These are phyloP conservation scores for Colletotrichum sp. DNA, from an alignment of 2,329 filamentous ascomycete genomes.

Conservation along the genomic window DNA sequence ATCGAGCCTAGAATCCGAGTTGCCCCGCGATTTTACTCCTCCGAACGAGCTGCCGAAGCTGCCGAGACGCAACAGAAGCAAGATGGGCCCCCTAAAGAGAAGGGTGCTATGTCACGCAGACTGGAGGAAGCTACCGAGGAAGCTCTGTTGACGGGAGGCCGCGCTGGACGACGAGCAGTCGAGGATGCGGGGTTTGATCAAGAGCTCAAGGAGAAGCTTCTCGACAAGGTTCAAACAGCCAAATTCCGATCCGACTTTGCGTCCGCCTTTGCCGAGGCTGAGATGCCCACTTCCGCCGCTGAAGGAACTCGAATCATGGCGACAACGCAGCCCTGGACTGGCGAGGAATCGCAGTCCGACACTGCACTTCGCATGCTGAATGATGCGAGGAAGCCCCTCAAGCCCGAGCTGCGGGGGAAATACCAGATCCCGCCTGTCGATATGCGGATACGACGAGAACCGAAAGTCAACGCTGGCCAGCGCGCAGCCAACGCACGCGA, in stretches of 20 bases:
- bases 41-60: slow-evolving; percentile 4
- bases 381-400: slow-evolving; percentile 76
- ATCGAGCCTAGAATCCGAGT: not conserved
- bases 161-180: slow-evolving; percentile 62
- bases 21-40: not conserved
- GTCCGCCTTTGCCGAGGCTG: slow-evolving; percentile 52
- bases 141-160: slow-evolving; percentile 62
- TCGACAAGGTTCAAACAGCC: slow-evolving; percentile 61
- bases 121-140: slow-evolving; percentile 69
- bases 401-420: slow-evolving; percentile 50
- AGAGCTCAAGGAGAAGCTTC: slow-evolving; percentile 63
- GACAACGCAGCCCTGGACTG: slow-evolving; percentile 75
- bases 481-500: slow-evolving; percentile 62
- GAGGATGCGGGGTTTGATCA: slow-evolving; percentile 69
- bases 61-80: not conserved
- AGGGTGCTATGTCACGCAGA: slow-evolving; percentile 59
- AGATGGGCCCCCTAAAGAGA: not conserved
- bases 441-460: slow-evolving; percentile 49
- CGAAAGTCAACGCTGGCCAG: slow-evolving; percentile 46
- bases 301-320: slow-evolving; percentile 73
- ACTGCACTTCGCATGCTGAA: slow-evolving; percentile 83
- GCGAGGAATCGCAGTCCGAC: slow-evolving; percentile 76
- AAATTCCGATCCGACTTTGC: slow-evolving; percentile 58
- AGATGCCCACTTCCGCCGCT: slow-evolving; percentile 63
- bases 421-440: slow-evolving; percentile 55